A percentile compares a stretch with the other conserved stretches of the same genome.
phyloP scores from a whole-genome alignment of 225 moss, liverwort and hornwort genomes.

The Marchantia polymorpha region DNA sequence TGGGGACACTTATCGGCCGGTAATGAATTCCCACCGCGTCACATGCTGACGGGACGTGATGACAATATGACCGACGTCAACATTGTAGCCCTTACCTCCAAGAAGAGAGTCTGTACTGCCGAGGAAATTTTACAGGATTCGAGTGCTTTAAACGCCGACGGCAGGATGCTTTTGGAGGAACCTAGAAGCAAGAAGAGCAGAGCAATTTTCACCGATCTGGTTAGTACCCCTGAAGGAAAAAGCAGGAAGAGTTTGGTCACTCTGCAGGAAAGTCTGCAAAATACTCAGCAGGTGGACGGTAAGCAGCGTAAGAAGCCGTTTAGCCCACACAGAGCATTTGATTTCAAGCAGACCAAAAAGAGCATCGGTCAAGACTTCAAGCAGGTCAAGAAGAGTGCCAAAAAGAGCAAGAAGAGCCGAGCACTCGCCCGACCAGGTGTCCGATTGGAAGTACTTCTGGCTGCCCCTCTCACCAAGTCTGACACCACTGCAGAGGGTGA shows the following conservation, averaged over 20 bases:
- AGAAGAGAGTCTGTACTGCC: slow-evolving; percentile 32
- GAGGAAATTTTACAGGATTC: slow-evolving; percentile 19
- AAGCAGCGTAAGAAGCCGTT: slow-evolving; percentile 29
- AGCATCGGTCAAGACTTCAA: slow-evolving; percentile 14
- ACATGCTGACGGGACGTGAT: neutral
- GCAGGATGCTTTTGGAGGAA: slow-evolving; percentile 37
- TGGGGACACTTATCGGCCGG: neutral
- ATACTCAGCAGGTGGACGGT: neutral
- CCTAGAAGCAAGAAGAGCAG: slow-evolving; percentile 52
- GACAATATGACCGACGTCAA: slow-evolving; percentile 9
- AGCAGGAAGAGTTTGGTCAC: slow-evolving; percentile 30
- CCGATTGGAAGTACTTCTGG: slow-evolving; percentile 85
- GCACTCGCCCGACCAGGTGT: slow-evolving; percentile 52
- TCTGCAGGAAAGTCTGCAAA: slow-evolving; percentile 35
- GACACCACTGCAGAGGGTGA: slow-evolving; percentile 48
- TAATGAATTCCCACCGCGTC: neutral
- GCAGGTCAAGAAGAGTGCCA: slow-evolving; percentile 36
- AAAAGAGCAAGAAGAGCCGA: slow-evolving; percentile 73
- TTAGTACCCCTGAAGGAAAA: slow-evolving; percentile 21
- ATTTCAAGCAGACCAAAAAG: slow-evolving; percentile 38
- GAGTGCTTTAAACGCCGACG: slow-evolving; percentile 26
- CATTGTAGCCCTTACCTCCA: slow-evolving; percentile 20
- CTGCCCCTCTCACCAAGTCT: slow-evolving; percentile 52
- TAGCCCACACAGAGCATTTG: slow-evolving; percentile 15
- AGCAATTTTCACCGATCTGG: slow-evolving; percentile 18